Conservation (phyloP, 306 rosid genomes). For the Coriaria nepalensis region DNA sequence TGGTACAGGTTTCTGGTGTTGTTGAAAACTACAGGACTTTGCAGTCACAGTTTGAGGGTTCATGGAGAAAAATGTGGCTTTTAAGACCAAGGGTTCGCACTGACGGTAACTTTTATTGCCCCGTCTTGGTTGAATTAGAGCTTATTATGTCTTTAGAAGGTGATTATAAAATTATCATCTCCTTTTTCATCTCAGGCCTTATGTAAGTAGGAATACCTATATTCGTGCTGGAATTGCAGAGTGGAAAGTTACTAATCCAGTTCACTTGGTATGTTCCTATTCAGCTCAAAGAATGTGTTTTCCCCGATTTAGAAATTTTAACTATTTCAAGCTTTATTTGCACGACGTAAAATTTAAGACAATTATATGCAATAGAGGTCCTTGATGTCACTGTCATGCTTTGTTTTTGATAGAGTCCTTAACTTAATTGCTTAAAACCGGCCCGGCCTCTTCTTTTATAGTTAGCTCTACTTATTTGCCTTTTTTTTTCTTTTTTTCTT, state of each 20-base stretch:
- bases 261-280: slow-evolving; percentile 59
- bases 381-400: too few relatives aligned
- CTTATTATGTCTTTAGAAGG: neutral
- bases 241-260: slow-evolving; percentile 84
- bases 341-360: too few relatives aligned
- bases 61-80: slow-evolving; percentile 97
- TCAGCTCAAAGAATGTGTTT: neutral
- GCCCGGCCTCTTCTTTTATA: too few relatives aligned
- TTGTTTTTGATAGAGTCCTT: too few relatives aligned
- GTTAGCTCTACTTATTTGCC: neutral
- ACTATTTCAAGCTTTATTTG: too few relatives aligned
- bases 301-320: too few relatives aligned
- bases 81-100: slow-evolving; percentile 78
- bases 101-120: slow-evolving; percentile 42
- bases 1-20: slow-evolving; percentile 53
- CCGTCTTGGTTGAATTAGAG: neutral
- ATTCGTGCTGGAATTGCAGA: slow-evolving; percentile 87
- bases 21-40: slow-evolving; percentile 64
- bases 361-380: too few relatives aligned
- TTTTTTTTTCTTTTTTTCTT: neutral
- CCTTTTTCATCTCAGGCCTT: slow-evolving; percentile 47
- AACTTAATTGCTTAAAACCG: too few relatives aligned
- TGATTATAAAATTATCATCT: neutral
- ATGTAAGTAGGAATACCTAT: slow-evolving; percentile 92
- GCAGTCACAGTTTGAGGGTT: slow-evolving; percentile 64